Evolutionary conservation across 1,284 basidiomycete genomes (phyloP).

Genomic region (Lentinula novae-zelandiae): DNA sequence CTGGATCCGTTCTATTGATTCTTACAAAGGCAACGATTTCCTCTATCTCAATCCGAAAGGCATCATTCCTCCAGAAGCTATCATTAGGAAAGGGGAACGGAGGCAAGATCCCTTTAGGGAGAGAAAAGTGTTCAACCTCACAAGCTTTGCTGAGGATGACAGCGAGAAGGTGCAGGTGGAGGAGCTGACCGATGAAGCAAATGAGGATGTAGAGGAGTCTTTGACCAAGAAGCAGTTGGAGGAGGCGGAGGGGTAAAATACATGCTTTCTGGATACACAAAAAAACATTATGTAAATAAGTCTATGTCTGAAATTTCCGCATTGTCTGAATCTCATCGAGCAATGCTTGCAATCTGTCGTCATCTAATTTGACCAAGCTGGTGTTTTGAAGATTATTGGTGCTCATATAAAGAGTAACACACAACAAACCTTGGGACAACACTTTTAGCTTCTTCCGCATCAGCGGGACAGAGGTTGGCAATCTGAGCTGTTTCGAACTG

Average conservation of each 20-base stretch:
- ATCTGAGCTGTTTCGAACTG: constrained; percentile 93
- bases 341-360: constrained; percentile 77
- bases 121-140: constrained; percentile 60
- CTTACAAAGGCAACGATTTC: constrained; percentile 67
- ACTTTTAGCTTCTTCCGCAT: constrained; percentile 89
- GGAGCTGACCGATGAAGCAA: constrained; percentile 35
- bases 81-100: constrained; percentile 57
- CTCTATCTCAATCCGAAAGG: constrained; percentile 70
- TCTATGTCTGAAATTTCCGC: constrained; percentile 79
- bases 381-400: neutral
- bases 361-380: constrained; percentile 84
- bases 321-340: constrained; percentile 87
- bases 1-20: constrained; percentile 69
- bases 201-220: constrained; percentile 45
- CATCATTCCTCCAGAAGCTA: constrained; percentile 61
- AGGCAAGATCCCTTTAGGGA: constrained; percentile 65
- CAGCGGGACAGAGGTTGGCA: constrained; percentile 84
- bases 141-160: constrained; percentile 42
- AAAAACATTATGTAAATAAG: neutral
- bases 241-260: constrained; percentile 65
- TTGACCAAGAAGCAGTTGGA: constrained; percentile 55
- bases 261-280: neutral
- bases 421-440: constrained; percentile 73
- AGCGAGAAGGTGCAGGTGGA: constrained; percentile 31
- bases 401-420: constrained; percentile 7